Evolutionary conservation across 202 grass and related monocot genomes (phyloP).

Genomic region (Hordeum pubiflorum): DNA sequence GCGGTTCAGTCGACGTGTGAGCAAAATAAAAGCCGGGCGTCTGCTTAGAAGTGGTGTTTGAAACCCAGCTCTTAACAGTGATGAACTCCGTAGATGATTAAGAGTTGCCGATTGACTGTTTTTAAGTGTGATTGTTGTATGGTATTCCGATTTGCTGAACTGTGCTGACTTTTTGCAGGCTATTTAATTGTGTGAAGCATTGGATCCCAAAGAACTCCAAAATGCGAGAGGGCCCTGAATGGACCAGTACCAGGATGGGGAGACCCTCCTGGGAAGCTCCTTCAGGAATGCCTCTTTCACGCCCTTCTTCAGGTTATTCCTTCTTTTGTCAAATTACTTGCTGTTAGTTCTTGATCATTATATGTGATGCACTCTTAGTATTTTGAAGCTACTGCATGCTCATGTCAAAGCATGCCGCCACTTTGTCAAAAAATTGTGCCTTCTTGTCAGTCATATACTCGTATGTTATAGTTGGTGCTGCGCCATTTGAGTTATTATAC

Average conservation of each 20-base stretch:
- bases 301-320: slow-evolving; percentile 37
- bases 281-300: slow-evolving; percentile 62
- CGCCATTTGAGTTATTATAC: not conserved
- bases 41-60: not conserved
- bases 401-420: not conserved
- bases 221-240: slow-evolving; percentile 80
- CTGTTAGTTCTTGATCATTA: not conserved
- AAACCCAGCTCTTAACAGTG: not conserved
- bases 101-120: not conserved
- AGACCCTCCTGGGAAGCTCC: slow-evolving; percentile 96
- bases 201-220: slow-evolving; percentile 99
- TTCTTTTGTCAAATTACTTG: slow-evolving; percentile 2
- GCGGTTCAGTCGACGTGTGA: not conserved
- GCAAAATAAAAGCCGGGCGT: not conserved
- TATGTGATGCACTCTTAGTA: not conserved
- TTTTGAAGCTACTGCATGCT: not conserved
- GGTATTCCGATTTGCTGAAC: not conserved
- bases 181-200: slow-evolving; percentile 61
- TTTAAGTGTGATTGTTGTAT: not conserved
- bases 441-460: not conserved
- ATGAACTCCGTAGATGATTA: not conserved
- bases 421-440: not conserved
- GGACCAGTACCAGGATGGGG: slow-evolving; percentile 95
- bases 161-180: slow-evolving; percentile 28
- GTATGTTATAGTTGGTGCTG: not conserved